These are phyloP conservation scores for Malassezia sympodialis DNA, from an alignment of 1,284 basidiomycete genomes.

Conservation along the genomic window DNA sequence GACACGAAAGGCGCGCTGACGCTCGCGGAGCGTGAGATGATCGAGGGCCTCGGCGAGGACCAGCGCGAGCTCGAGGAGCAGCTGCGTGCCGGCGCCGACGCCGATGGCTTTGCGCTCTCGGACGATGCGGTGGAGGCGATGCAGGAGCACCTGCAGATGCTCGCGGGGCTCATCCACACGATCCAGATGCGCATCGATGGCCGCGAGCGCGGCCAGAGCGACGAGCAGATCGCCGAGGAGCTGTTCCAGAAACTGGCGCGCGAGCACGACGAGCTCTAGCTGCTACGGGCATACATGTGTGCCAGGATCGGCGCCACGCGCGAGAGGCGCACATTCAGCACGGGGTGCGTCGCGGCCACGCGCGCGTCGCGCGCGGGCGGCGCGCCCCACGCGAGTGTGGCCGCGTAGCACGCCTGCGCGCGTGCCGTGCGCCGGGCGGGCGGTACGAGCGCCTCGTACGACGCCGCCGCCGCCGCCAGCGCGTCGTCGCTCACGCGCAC, in stretches of 20 bases:
- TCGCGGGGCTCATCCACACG: conserved; percentile 7
- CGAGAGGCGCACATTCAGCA: conserved; percentile 5
- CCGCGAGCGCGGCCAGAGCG: conserved; percentile 1
- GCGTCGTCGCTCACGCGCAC: conserved; percentile 20
- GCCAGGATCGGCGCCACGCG: conserved; percentile 7
- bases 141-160: not conserved
- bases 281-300: conserved; percentile 7
- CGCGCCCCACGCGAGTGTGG: conserved; percentile 10
- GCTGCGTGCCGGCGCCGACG: conserved; percentile 8
- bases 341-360: conserved; percentile 13
- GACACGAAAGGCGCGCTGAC: conserved; percentile 17
- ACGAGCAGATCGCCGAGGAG: conserved; percentile 26
- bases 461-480: not conserved
- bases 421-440: not conserved
- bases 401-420: conserved; percentile 1
- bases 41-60: conserved; percentile 2
- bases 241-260: conserved; percentile 10
- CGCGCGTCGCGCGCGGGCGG: not conserved
- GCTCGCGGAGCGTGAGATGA: not conserved
- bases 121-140: conserved; percentile 3
- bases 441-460: not conserved
- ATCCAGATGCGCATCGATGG: conserved; percentile 6
- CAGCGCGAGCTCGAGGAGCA: conserved; percentile 4
- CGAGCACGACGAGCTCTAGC: conserved; percentile 13
- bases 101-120: conserved; percentile 8